Evolutionary conservation across 2,329 filamentous ascomycete genomes (phyloP), one percentile per base, ranked within the genome.

Genomic region (Torrubiella hemipterigena): DNA sequence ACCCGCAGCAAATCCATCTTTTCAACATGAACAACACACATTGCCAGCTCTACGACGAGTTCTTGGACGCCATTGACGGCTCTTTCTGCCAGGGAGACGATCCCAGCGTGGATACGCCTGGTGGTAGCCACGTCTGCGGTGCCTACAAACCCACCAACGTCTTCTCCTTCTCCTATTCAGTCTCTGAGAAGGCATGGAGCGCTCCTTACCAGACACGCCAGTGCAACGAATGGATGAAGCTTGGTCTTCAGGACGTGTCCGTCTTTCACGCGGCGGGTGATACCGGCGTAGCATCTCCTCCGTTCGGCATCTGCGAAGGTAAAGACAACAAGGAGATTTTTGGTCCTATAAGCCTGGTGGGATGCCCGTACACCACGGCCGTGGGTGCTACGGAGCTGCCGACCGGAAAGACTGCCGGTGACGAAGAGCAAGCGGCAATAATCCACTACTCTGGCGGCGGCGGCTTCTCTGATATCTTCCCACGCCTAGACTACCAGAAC

Each of bases 341-440:
- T 33, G 50, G 43, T 14, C 61, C 44, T 59, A 60, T 42, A 39
- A 49, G 2, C 46, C 49, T 18, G 54, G 60, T 4, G 37, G 35
- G 6, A 63, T 66, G 41, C 59, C 37, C 65, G 60, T 4, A 59
- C 43, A 48, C 69, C 15, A 65, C 61, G 1, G 53, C 59, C 5
- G 64, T 69, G 4, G 65, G 66, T 26, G 64, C 64, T 11, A 69
- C 66, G 1, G 54, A 65, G 44, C 50, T 69, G 18, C 45, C 48
- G 21, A 51, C 52, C 29, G 53, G 52, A 11, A 55, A 53, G 6
- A 54, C 56, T 2, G 49, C 60, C 52, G 34, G 61, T 61, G 15
- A 63, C 59, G 41, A 54, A 62, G 41, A 67, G 44, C 45, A 58
- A 50, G 4, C 61, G 61, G 47, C 56, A 54, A 38, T 58, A 52